These are phyloP conservation scores for Chenopodium formosanum DNA, from an alignment of 148 eudicot genomes.

Conservation along the genomic window DNA sequence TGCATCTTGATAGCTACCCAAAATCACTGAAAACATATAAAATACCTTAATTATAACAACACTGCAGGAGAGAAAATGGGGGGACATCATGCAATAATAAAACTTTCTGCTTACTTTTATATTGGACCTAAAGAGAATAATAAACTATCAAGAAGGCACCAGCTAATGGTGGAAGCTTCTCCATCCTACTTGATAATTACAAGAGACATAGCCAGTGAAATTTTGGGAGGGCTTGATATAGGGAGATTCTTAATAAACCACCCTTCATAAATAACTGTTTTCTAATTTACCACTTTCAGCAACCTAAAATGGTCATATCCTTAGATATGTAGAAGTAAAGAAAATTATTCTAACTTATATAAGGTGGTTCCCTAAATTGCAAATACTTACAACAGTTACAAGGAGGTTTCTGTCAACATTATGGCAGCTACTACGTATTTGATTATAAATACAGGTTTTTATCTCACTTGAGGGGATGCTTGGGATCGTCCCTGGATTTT, in stretches of 20 bases:
- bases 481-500: not conserved
- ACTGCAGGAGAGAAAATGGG: too few species aligned
- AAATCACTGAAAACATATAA: constrained; percentile 3
- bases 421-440: not conserved
- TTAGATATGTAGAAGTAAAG: not conserved
- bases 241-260: not conserved
- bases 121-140: not conserved
- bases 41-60: not conserved
- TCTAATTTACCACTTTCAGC: not conserved
- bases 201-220: not conserved
- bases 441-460: not conserved
- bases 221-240: not conserved
- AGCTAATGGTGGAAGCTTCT: not conserved
- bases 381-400: not conserved
- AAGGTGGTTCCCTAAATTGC: not conserved
- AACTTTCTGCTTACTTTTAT: too few species aligned
- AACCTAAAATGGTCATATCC: not conserved
- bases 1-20: not conserved
- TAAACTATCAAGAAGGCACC: not conserved
- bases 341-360: not conserved
- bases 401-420: not conserved
- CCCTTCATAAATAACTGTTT: not conserved
- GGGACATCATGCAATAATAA: too few species aligned
- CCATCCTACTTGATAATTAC: not conserved
- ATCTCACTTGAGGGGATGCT: not conserved